These are phyloP conservation scores for Eucalyptus erythrocorys DNA, from an alignment of 345 rosid species.

Conservation along the genomic window DNA sequence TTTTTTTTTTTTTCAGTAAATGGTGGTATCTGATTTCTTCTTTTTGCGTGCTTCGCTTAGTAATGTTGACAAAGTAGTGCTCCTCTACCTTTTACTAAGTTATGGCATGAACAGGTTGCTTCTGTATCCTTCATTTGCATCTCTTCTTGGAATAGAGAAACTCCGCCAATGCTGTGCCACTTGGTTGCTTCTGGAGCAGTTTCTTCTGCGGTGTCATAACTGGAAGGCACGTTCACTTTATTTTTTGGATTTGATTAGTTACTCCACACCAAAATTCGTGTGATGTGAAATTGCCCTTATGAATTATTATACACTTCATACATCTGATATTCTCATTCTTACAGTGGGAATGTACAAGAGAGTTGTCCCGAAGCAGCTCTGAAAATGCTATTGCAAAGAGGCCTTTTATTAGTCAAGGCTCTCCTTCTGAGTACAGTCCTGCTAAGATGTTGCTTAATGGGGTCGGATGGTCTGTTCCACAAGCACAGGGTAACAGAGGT, in stretches of 20 bases:
- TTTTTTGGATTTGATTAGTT: neutral
- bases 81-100: neutral
- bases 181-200: constrained; percentile 93
- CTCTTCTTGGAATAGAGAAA: constrained; percentile 90
- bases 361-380: constrained; percentile 41
- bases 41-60: neutral
- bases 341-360: constrained; percentile 91
- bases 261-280: neutral
- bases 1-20: neutral
- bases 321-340: constrained; percentile 27
- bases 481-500: constrained; percentile 53
- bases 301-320: neutral
- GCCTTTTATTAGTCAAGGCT: constrained; percentile 21
- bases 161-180: constrained; percentile 91
- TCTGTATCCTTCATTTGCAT: constrained; percentile 83
- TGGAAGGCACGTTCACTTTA: constrained; percentile 64
- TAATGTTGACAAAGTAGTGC: neutral
- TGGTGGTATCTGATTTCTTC: neutral
- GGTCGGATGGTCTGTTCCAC: constrained; percentile 70
- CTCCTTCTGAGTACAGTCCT: constrained; percentile 55
- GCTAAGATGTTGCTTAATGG: constrained; percentile 74
- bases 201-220: constrained; percentile 67
- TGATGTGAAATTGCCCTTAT: neutral
- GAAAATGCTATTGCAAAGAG: constrained; percentile 33
- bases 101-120: constrained; percentile 45